phyloP scores from a whole-genome alignment of 257 asterid species.

The Rehmannia glutinosa region DNA sequence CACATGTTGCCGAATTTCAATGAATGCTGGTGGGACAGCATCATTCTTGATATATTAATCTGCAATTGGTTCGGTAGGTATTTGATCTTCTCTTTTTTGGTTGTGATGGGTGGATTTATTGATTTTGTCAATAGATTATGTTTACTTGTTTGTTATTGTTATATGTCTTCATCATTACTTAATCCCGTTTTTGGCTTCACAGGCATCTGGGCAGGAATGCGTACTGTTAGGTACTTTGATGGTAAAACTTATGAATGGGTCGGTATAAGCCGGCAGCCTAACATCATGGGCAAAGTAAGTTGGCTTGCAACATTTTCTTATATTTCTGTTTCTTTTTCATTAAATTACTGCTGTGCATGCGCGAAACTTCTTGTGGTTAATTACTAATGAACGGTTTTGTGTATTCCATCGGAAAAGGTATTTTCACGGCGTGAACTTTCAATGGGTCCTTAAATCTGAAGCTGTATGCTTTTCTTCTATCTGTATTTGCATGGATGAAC shows the following conservation, averaged over 20 bases:
- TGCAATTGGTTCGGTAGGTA: conserved; percentile 95
- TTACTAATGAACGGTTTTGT: too few species aligned
- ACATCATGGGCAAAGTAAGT: conserved; percentile 84
- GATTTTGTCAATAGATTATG: background rate
- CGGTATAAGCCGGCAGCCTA: conserved; percentile 94
- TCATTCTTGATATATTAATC: conserved; percentile 82
- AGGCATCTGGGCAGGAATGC: conserved; percentile 99
- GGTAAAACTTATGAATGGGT: too few species aligned
- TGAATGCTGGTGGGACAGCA: conserved; percentile 99
- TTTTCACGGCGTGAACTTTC: too few species aligned
- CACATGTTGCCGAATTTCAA: too few species aligned
- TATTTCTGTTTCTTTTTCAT: background rate
- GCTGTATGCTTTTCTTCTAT: too few species aligned
- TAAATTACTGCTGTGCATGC: background rate
- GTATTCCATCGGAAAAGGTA: too few species aligned
- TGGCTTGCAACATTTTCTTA: background rate
- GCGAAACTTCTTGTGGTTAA: too few species aligned
- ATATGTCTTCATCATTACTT: background rate
- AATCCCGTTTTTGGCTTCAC: conserved; percentile 5
- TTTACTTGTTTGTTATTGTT: background rate
- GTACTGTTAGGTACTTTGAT: conserved; percentile 81
- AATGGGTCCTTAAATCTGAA: too few species aligned
- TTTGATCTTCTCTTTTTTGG: background rate
- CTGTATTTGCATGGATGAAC: too few species aligned
- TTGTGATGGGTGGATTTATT: background rate